Conservation (phyloP, 768 basidiomycete species). For the button mushroom (Agaricus bisporus) region DNA sequence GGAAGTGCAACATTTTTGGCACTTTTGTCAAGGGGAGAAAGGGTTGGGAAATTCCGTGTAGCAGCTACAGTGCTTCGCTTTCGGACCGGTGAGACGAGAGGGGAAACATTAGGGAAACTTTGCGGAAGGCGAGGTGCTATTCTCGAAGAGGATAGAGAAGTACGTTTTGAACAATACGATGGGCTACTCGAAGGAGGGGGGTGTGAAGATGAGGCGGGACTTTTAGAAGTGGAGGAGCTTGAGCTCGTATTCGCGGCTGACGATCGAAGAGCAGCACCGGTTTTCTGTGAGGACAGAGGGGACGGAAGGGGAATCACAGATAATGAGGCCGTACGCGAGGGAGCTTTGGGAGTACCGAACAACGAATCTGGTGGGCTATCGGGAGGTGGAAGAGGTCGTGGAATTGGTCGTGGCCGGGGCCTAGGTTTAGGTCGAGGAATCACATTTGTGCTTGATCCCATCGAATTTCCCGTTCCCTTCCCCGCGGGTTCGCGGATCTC, state of each 20-base stretch:
- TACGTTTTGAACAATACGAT: background rate
- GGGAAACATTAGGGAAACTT: slow-evolving; percentile 5
- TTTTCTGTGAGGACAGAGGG: background rate
- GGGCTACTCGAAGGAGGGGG: background rate
- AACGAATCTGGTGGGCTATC: background rate
- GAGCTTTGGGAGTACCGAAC: slow-evolving; percentile 1
- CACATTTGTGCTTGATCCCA: background rate
- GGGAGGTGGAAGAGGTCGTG: background rate
- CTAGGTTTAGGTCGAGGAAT: background rate
- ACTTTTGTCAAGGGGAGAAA: background rate
- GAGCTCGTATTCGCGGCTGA: background rate
- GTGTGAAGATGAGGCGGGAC: background rate
- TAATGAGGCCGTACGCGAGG: slow-evolving; percentile 1
- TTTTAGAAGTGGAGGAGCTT: background rate
- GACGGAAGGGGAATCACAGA: slow-evolving; percentile 2
- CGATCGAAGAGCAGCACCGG: background rate
- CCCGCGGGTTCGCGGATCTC: background rate
- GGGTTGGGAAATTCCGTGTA: slow-evolving; percentile 5
- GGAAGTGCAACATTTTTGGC: too few species aligned
- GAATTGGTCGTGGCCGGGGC: background rate
- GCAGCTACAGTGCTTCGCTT: background rate
- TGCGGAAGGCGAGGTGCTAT: background rate
- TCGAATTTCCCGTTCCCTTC: background rate
- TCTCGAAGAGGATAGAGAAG: background rate
- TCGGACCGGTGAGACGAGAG: background rate